A percentile compares a stretch with the other conserved stretches of the same genome.
Conservation (phyloP, 305 asterid genomes). For the Fraxinus ornus region DNA sequence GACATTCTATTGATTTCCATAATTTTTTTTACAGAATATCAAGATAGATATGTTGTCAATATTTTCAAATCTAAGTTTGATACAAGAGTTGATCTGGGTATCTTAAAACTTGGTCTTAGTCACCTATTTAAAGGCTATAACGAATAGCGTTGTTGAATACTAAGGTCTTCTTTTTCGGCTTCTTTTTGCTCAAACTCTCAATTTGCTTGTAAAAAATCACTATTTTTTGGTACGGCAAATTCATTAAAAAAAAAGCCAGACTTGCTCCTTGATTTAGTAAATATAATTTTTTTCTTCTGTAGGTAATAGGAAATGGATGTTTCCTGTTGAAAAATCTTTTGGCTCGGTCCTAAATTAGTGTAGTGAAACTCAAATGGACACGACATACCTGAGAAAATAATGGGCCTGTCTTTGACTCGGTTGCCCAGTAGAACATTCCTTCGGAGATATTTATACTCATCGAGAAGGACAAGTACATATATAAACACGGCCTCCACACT, state of each 20-base stretch:
- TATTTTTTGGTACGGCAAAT: neutral
- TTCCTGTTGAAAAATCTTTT: neutral
- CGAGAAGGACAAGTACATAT: constrained; percentile 78
- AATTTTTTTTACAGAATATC: neutral
- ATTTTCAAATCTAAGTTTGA: neutral
- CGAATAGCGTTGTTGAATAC: neutral
- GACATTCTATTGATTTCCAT: neutral
- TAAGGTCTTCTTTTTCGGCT: neutral
- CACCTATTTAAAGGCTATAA: neutral
- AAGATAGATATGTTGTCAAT: neutral
- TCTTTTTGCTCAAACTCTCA: neutral
- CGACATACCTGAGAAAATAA: constrained; percentile 60
- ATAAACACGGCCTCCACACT: constrained; percentile 91
- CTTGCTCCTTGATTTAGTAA: neutral
- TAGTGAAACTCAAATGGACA: constrained; percentile 1
- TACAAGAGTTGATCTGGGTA: neutral
- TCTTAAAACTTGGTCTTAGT: neutral
- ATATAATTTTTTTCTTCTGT: neutral
- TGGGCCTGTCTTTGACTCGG: constrained; percentile 78
- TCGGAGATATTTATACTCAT: constrained; percentile 66
- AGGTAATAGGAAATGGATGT: neutral
- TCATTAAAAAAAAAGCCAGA: neutral
- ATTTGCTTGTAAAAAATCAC: neutral
- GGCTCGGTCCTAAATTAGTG: neutral
- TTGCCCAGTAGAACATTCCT: constrained; percentile 91